Evolutionary conservation across 2,329 filamentous ascomycete species (phyloP).

Genomic region (Pseudopyricularia cyperi): DNA sequence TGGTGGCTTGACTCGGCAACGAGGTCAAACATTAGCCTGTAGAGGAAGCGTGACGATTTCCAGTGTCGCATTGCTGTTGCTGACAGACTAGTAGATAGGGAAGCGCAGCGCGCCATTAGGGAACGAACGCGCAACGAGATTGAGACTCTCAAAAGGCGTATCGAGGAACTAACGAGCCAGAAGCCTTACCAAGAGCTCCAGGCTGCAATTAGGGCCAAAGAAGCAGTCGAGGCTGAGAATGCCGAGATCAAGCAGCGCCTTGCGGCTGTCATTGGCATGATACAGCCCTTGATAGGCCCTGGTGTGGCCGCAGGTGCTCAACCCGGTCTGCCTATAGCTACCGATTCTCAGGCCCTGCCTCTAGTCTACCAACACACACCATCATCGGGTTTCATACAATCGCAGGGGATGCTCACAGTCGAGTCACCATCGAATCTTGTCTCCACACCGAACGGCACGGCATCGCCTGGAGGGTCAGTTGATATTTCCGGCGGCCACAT

Average conservation of each 20-base stretch:
- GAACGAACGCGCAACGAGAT: slow-evolving; percentile 74
- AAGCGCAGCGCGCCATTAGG: slow-evolving; percentile 74
- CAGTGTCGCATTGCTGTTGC: background rate
- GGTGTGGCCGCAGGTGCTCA: background rate
- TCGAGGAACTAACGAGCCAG: slow-evolving; percentile 64
- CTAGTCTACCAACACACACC: background rate
- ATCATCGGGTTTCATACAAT: background rate
- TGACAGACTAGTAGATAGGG: slow-evolving; percentile 42
- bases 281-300: slow-evolving; percentile 41
- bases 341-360: background rate
- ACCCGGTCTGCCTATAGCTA: background rate
- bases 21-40: background rate
- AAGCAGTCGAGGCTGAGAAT: slow-evolving; percentile 67
- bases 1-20: background rate
- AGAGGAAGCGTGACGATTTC: background rate
- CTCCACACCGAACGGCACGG: slow-evolving; percentile 24
- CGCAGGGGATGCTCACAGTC: background rate
- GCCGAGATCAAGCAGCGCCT: slow-evolving; percentile 61
- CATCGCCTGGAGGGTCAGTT: slow-evolving; percentile 19
- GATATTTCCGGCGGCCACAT: slow-evolving; percentile 5
- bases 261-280: slow-evolving; percentile 48
- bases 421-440: slow-evolving; percentile 9
- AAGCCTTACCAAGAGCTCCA: slow-evolving; percentile 79
- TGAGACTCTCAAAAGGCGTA: slow-evolving; percentile 57
- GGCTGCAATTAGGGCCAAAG: slow-evolving; percentile 60